Evolutionary conservation across 2,329 filamentous ascomycete genomes (phyloP).

Genomic region (Penicillium concentricum): DNA sequence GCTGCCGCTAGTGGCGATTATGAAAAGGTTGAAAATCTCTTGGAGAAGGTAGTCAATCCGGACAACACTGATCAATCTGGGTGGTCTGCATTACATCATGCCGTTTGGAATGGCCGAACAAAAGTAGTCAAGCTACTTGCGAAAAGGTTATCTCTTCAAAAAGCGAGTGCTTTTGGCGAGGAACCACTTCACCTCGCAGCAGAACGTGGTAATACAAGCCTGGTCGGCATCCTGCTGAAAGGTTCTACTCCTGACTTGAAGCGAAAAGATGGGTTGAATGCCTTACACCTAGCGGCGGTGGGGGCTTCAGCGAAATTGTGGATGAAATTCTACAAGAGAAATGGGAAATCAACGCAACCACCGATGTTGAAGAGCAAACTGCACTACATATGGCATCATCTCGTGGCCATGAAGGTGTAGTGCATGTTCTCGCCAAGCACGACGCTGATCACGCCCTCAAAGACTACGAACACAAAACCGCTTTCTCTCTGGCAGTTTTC

Average conservation of each 20-base stretch:
- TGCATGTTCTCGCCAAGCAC: neutral
- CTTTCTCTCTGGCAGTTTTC: neutral
- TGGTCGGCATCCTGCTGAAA: neutral
- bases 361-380: neutral
- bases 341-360: neutral
- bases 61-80: neutral
- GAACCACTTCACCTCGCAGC: neutral
- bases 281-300: neutral
- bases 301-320: neutral
- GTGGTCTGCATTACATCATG: neutral
- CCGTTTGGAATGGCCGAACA: neutral
- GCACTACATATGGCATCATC: neutral
- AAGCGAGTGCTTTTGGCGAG: neutral
- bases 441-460: neutral
- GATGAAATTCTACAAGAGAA: neutral
- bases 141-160: neutral
- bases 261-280: neutral
- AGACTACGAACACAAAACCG: neutral
- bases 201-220: neutral
- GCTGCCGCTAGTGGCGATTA: neutral
- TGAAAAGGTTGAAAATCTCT: neutral
- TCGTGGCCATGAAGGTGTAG: neutral
- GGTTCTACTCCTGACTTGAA: neutral
- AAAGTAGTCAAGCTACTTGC: neutral
- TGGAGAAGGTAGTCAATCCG: neutral